Conservation (phyloP, 805 yeast genomes). For the Metschnikowia arizonensis region DNA sequence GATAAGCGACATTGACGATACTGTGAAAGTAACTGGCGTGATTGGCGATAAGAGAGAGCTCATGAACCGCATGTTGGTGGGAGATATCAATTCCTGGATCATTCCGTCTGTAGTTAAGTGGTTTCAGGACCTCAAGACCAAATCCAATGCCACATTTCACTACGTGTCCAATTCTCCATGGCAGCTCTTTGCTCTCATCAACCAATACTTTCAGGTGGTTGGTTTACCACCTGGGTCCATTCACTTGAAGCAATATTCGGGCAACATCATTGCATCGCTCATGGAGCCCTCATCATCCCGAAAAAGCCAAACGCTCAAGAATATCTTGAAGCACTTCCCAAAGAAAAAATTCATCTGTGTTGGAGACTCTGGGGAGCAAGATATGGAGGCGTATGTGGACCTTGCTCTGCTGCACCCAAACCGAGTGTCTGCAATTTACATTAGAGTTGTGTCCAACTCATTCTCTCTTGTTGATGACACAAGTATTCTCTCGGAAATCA, state of each 20-base stretch:
- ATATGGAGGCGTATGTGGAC: constrained; percentile 83
- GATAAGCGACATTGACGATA: constrained; percentile 92
- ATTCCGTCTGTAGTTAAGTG: constrained; percentile 73
- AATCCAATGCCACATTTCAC: constrained; percentile 61
- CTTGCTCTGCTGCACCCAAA: constrained; percentile 59
- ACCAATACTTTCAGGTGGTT: constrained; percentile 50
- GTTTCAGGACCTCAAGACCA: constrained; percentile 49
- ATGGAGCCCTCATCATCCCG: constrained; percentile 85
- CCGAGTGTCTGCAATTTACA: constrained; percentile 69
- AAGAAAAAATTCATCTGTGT: constrained; percentile 72
- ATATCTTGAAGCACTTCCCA: constrained; percentile 70
- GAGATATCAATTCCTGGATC: constrained; percentile 60
- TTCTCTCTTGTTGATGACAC: constrained; percentile 52
- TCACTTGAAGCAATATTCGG: constrained; percentile 83
- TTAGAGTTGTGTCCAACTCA: constrained; percentile 70
- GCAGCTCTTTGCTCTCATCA: constrained; percentile 67
- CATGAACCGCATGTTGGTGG: constrained; percentile 71
- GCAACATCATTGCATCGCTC: constrained; percentile 73
- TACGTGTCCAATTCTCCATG: constrained; percentile 96
- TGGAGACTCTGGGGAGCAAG: constrained; percentile 96
- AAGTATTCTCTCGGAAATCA: constrained; percentile 30
- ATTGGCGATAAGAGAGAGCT: constrained; percentile 81
- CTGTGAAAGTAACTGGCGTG: constrained; percentile 87
- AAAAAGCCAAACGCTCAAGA: constrained; percentile 61
- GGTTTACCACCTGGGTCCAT: constrained; percentile 76